Base-by-base conservation (phyloP, 2,329 filamentous ascomycete species). In the Fusarium setosum region DNA sequence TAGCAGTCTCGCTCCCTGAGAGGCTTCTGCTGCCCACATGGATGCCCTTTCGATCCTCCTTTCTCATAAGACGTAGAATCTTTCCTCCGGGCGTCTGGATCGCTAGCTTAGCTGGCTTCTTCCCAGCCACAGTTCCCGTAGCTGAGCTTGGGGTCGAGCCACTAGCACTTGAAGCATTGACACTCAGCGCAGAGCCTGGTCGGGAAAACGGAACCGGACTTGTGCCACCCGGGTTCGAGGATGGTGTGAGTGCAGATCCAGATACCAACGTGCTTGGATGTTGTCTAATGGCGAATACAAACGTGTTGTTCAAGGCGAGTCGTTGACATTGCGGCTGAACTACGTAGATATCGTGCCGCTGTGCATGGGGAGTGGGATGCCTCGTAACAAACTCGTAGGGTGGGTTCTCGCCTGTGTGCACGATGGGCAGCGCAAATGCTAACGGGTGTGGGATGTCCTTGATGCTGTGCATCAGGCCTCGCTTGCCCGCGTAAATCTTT, bases 311-410 rank as follows among this genome's bases (percentile, higher is more conserved):
- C 56, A 97, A 84, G 2, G 93, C 94, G 24, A 99, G 83, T 23
- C 90, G 88, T 67, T 91, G 87, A 76, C 96, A 99, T 77, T 99
- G 96, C 2, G 96, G 96, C 75, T 98, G 96, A 41, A 94, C 92
- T 65, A 99, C 92, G 77, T 99, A 99, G 59, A 99, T 90, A 75
- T 99, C 96, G 77, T 99, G 94, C 38, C 95, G 89, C 74, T 97
- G 94, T n/a, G 96, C 96, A 76, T 99, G 96, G 9, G 96, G 96
- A 4, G 96, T 99, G 8, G 96, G 96, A 76, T 99, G 96, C 5
- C 96, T 89, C 35, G 91, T 91, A 42, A 97, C 86, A 77, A 98
- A 99, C 59, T 97, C 93, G 77, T 97, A 99, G 0, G 92, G 88
- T 4, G 96, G 96, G 74, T 99, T 99, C 70, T 95, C 92, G 60